A percentile compares a stretch with the other conserved stretches of the same genome.
phyloP scores from a whole-genome alignment of 148 eudicot genomes.

The Camellia sinensis region DNA sequence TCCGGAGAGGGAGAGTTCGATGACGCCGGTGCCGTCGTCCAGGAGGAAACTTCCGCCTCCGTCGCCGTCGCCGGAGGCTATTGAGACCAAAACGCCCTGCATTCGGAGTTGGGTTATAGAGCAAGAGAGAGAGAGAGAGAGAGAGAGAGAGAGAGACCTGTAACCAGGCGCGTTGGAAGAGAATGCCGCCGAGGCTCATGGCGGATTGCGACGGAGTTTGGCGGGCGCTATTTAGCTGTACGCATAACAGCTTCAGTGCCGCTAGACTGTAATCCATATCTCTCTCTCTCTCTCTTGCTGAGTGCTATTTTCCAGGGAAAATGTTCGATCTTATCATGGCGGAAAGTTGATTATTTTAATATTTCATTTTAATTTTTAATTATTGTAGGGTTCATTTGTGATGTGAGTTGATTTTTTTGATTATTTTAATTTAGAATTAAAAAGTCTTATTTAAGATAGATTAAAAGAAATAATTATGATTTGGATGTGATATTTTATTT shows the following conservation, averaged over 20 bases:
- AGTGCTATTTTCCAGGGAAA: background rate
- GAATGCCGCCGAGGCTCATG: constrained; percentile 55
- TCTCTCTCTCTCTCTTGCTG: constrained; percentile 5
- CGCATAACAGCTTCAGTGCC: constrained; percentile 67
- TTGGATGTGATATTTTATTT: too few species aligned
- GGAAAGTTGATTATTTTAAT: too few species aligned
- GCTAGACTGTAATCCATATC: constrained; percentile 74
- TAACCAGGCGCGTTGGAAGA: constrained; percentile 94
- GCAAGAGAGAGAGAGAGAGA: background rate
- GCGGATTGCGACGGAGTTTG: constrained; percentile 33
- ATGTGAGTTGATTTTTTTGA: too few species aligned
- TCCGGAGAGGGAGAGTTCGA: constrained; percentile 37
- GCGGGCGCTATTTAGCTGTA: constrained; percentile 49
- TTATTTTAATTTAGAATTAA: too few species aligned
- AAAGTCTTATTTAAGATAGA: too few species aligned
- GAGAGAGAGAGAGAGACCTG: constrained; percentile 26
- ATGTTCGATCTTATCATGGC: too few species aligned
- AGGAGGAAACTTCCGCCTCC: constrained; percentile 38
- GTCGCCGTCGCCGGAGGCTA: constrained; percentile 20
- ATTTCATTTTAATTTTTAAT: too few species aligned
- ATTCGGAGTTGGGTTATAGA: background rate
- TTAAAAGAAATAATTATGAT: too few species aligned
- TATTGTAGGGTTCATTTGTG: too few species aligned
- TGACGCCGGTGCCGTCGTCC: constrained; percentile 80
- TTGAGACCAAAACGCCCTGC: constrained; percentile 69